These are phyloP conservation scores for Vinca minor DNA, from an alignment of 257 asterid species.

Conservation along the genomic window DNA sequence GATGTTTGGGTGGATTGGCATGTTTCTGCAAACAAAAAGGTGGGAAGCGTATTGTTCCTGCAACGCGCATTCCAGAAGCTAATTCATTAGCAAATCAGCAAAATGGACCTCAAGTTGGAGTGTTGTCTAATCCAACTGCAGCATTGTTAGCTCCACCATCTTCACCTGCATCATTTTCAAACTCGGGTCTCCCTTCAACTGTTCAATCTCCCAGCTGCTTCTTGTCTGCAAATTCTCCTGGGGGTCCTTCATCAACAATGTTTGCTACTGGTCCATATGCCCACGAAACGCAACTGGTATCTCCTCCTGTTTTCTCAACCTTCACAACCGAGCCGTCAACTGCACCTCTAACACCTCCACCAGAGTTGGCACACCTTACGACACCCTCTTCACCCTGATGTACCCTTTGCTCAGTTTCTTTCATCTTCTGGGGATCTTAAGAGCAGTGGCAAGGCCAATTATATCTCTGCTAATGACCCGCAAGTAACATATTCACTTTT, in stretches of 20 bases:
- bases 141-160: conserved; percentile 74
- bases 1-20: conserved; percentile 66
- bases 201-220: conserved; percentile 73
- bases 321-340: conserved; percentile 88
- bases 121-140: conserved; percentile 53
- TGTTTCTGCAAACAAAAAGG: conserved; percentile 78
- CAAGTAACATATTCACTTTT: conserved; percentile 57
- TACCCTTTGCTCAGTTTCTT: conserved; percentile 75
- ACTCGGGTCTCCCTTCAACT: conserved; percentile 71
- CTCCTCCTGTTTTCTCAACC: conserved; percentile 86
- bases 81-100: conserved; percentile 44
- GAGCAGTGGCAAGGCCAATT: conserved; percentile 28
- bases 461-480: conserved; percentile 42
- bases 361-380: conserved; percentile 72
- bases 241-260: conserved; percentile 60
- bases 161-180: conserved; percentile 73
- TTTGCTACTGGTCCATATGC: conserved; percentile 80
- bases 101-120: conserved; percentile 56
- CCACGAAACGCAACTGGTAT: conserved; percentile 71
- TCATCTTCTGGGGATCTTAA: conserved; percentile 47
- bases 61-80: conserved; percentile 62
- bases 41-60: conserved; percentile 70
- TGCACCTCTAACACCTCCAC: conserved; percentile 84
- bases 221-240: conserved; percentile 71
- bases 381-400: conserved; percentile 96